Evolutionary conservation across 2,329 filamentous ascomycete genomes (phyloP).

Genomic region (Dactylellina parvicollis): DNA sequence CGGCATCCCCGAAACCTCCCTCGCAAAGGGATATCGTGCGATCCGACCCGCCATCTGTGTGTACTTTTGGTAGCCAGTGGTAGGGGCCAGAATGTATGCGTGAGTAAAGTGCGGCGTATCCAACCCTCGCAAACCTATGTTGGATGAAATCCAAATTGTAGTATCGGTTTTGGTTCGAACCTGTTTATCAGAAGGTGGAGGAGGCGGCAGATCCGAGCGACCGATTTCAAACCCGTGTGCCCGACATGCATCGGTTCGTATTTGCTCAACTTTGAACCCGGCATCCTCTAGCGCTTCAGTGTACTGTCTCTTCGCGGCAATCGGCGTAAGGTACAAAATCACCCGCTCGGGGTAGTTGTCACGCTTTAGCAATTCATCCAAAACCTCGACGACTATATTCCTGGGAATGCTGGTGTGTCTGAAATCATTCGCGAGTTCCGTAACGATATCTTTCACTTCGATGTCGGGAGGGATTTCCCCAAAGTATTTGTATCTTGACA

Average conservation of each 20-base stretch:
- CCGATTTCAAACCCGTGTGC: slow-evolving; percentile 22
- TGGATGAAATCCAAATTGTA: slow-evolving; percentile 39
- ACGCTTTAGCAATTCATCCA: slow-evolving; percentile 55
- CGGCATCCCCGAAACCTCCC: neutral
- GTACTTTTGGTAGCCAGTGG: slow-evolving; percentile 45
- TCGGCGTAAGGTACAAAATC: slow-evolving; percentile 46
- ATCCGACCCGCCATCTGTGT: slow-evolving; percentile 49
- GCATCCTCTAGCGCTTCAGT: slow-evolving; percentile 17
- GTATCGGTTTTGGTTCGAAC: slow-evolving; percentile 36
- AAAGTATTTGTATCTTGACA: slow-evolving; percentile 25
- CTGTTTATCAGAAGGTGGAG: neutral
- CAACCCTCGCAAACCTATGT: slow-evolving; percentile 10
- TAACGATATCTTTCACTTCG: slow-evolving; percentile 35
- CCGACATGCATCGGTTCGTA: slow-evolving; percentile 11
- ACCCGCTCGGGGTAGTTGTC: slow-evolving; percentile 57
- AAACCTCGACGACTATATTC: slow-evolving; percentile 40
- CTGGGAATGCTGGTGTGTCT: slow-evolving; percentile 39
- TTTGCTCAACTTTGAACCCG: slow-evolving; percentile 30
- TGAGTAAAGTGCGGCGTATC: slow-evolving; percentile 48
- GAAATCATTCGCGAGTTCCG: slow-evolving; percentile 47
- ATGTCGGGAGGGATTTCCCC: neutral
- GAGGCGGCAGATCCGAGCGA: slow-evolving; percentile 31
- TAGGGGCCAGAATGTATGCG: slow-evolving; percentile 46
- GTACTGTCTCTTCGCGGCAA: slow-evolving; percentile 20
- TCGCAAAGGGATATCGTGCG: slow-evolving; percentile 38